Base-by-base conservation (phyloP, 2,329 filamentous ascomycete genomes). In the Hansfordia pulvinata region DNA sequence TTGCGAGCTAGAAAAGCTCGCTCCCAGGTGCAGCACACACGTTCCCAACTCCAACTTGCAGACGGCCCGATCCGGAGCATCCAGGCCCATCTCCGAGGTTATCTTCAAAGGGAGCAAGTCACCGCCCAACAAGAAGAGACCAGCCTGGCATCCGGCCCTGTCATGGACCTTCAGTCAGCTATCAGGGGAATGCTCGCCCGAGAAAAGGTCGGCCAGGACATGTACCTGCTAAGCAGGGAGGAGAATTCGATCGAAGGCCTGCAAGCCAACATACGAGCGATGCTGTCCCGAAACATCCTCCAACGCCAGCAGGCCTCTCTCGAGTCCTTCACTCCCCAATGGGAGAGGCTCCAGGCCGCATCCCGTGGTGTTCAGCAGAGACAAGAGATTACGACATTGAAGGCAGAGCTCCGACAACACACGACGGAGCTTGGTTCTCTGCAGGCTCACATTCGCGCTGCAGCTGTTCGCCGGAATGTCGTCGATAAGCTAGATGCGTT, bases 1-100 rank as follows among this genome's bases (percentile, higher is more conserved):
- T 69, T 84, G 45, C 65, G 81, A 42, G 81, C 76, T 13, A 67
- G 66, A 32, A 80, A 75, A 44, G 64, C 62, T 35, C 68, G 73
- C 34, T 52, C 64, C 36, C 58, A 74, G 55, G 58, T 76, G 52
- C 58, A 56, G 43, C 56, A 66, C 36, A 54, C 61, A 37, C 61
- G 50, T 47, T 63, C 62, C 44, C 65, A 77, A 41, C 65, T 85
- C 42, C 60, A 64, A 36, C 59, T 63, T 33, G 76, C 67, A 27
- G 67, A 64, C 36, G 69, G 70, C 28, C 70, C 76, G 26, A 65
- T 85, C 30, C 62, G 67, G 22, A 62, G 71, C 36, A 66, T 84
- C 24, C 74, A 79, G 47, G 67, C 72, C 44, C 51, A 65, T 33
- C 69, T 79, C 42, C 66, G 76, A 41, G 81, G 79, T 15, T 76